Evolutionary conservation across 2,329 filamentous ascomycete genomes (phyloP).

Genomic region (Lithohypha guttulata): DNA sequence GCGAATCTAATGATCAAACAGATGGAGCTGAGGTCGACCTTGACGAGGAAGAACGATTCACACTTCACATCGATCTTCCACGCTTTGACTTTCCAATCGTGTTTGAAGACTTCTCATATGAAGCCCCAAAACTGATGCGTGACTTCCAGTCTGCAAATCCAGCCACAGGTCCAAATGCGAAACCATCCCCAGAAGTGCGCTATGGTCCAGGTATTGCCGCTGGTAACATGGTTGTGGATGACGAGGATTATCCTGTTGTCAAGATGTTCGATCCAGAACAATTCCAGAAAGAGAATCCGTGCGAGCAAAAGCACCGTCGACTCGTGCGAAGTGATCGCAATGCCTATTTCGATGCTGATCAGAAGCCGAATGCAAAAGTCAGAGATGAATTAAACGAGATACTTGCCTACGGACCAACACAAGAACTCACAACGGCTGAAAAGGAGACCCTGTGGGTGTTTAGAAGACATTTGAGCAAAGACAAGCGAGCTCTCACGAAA

Average conservation of each 20-base stretch:
- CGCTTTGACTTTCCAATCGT: slow-evolving; percentile 93
- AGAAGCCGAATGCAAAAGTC: slow-evolving; percentile 92
- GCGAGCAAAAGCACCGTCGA: slow-evolving; percentile 86
- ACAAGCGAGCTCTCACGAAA: slow-evolving; percentile 88
- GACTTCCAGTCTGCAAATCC: slow-evolving; percentile 54
- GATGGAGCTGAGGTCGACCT: slow-evolving; percentile 28
- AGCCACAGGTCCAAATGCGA: slow-evolving; percentile 59
- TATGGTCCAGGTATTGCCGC: slow-evolving; percentile 82
- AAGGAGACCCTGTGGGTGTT: slow-evolving; percentile 98
- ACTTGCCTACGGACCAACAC: slow-evolving; percentile 84
- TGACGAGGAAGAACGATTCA: slow-evolving; percentile 56
- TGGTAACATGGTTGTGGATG: slow-evolving; percentile 39
- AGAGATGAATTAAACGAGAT: slow-evolving; percentile 87
- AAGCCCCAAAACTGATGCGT: slow-evolving; percentile 69
- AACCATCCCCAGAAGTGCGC: slow-evolving; percentile 77
- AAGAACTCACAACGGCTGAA: slow-evolving; percentile 76
- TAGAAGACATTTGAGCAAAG: slow-evolving; percentile 80
- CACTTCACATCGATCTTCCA: slow-evolving; percentile 81
- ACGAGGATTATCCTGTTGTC: slow-evolving; percentile 51
- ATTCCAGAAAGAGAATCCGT: slow-evolving; percentile 79
- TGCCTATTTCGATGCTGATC: slow-evolving; percentile 84
- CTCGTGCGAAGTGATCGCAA: slow-evolving; percentile 87
- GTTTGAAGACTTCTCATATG: slow-evolving; percentile 89
- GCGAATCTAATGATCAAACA: slow-evolving; percentile 21
- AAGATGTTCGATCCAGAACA: slow-evolving; percentile 90